Percentiles rank a stretch among this genome's conserved stretches.
Evolutionary conservation across 2,329 filamentous ascomycete genomes (phyloP).

Genomic region (Alternaria arborescens): DNA sequence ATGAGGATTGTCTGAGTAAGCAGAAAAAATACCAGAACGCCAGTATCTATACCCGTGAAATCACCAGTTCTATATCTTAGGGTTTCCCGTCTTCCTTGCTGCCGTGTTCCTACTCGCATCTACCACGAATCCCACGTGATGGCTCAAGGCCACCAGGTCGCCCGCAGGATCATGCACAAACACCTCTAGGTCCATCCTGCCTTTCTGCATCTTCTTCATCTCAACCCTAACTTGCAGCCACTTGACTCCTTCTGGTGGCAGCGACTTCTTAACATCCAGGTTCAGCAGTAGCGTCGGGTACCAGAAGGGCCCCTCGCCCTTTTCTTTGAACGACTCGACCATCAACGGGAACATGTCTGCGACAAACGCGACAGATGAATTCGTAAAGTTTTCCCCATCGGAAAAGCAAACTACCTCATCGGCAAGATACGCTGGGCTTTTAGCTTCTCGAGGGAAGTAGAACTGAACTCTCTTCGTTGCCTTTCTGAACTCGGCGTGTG

Average conservation of each 20-base stretch:
- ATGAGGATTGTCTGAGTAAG: background rate
- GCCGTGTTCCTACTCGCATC: conserved; percentile 70
- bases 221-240: conserved; percentile 74
- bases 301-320: conserved; percentile 63
- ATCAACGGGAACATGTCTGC: conserved; percentile 75
- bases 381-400: conserved; percentile 69
- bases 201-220: conserved; percentile 73
- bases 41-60: background rate
- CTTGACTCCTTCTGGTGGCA: conserved; percentile 73
- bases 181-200: conserved; percentile 78
- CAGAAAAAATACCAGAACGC: background rate
- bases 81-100: conserved; percentile 54
- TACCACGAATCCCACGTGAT: conserved; percentile 73
- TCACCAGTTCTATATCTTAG: conserved; percentile 43
- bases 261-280: conserved; percentile 76
- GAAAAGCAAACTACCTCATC: conserved; percentile 74
- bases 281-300: conserved; percentile 80
- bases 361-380: conserved; percentile 70
- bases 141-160: conserved; percentile 72
- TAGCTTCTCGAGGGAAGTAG: conserved; percentile 61
- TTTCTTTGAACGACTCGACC: conserved; percentile 60
- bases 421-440: conserved; percentile 52
- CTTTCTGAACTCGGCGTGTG: conserved; percentile 57
- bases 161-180: conserved; percentile 69
- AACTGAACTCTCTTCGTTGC: conserved; percentile 62